These are phyloP conservation scores for Apiospora koreana DNA, from an alignment of 2,329 filamentous ascomycete species.

Conservation along the genomic window DNA sequence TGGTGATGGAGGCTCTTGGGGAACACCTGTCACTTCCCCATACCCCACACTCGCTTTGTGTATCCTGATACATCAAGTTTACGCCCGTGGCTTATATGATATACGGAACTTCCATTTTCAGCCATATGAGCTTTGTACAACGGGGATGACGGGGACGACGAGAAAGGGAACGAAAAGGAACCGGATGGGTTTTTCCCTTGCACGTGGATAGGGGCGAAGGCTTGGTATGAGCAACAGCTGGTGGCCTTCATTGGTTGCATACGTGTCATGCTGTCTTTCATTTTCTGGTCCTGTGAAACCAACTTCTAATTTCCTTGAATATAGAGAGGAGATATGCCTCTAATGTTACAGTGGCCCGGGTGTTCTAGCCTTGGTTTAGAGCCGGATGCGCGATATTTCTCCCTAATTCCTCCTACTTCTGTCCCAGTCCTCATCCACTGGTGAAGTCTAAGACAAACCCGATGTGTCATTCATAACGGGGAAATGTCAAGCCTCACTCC, in stretches of 20 bases:
- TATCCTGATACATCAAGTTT: not conserved
- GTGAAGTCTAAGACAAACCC: not conserved
- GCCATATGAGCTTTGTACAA: not conserved
- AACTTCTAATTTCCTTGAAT: not conserved
- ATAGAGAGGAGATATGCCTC: not conserved
- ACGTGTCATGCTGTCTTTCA: not conserved
- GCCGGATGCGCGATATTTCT: not conserved
- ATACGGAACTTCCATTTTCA: not conserved
- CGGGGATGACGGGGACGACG: not conserved
- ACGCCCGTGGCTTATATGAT: not conserved
- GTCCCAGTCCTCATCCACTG: not conserved
- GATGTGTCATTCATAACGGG: not conserved
- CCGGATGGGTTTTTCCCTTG: not conserved
- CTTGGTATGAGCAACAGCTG: not conserved
- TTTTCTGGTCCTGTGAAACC: not conserved
- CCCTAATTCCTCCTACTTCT: not conserved
- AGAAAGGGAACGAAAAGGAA: not conserved
- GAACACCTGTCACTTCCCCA: not conserved
- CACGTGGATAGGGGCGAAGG: not conserved
- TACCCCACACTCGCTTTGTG: not conserved
- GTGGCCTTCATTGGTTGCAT: not conserved
- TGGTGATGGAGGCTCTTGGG: not conserved
- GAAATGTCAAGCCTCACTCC: not conserved
- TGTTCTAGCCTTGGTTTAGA: not conserved
- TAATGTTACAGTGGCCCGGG: not conserved